phyloP scores from a whole-genome alignment of 202 grass and related monocot genomes.

The Bolboschoenoplectus hybrid region DNA sequence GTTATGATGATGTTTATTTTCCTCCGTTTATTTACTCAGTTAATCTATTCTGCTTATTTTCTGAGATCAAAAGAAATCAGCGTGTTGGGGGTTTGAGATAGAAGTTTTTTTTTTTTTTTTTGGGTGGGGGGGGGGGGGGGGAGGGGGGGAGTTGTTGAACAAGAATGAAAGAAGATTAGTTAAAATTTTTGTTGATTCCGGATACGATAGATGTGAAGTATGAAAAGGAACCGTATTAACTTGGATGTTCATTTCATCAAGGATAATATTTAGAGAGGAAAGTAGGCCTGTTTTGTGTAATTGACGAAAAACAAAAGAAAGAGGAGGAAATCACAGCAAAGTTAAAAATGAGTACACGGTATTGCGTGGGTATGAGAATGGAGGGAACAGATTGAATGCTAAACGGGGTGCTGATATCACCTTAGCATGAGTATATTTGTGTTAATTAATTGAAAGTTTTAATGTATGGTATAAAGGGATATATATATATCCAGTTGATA shows the following conservation, averaged over 20 bases:
- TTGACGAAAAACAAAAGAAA: background rate
- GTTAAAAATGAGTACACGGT: background rate
- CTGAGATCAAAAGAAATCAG: background rate
- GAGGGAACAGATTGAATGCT: background rate
- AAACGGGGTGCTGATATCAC: background rate
- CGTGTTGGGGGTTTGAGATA: background rate
- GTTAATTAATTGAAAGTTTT: no score
- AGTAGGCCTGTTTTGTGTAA: background rate
- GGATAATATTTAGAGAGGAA: constrained; percentile 4
- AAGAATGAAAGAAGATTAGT: background rate
- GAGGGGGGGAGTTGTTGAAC: background rate
- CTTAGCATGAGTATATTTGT: background rate
- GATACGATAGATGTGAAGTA: background rate
- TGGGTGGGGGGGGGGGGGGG: background rate
- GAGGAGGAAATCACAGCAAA: background rate
- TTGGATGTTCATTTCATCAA: background rate
- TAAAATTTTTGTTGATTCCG: background rate
- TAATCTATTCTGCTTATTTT: background rate
- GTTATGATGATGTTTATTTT: constrained; percentile 5
- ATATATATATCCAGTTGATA: background rate
- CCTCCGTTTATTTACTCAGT: background rate
- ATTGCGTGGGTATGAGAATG: background rate
- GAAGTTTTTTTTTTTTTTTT: background rate
- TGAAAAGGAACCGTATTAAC: background rate
- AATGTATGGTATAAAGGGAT: no score